Conservation (phyloP, 352 stramenopile species). For the Pythium periplocum region DNA sequence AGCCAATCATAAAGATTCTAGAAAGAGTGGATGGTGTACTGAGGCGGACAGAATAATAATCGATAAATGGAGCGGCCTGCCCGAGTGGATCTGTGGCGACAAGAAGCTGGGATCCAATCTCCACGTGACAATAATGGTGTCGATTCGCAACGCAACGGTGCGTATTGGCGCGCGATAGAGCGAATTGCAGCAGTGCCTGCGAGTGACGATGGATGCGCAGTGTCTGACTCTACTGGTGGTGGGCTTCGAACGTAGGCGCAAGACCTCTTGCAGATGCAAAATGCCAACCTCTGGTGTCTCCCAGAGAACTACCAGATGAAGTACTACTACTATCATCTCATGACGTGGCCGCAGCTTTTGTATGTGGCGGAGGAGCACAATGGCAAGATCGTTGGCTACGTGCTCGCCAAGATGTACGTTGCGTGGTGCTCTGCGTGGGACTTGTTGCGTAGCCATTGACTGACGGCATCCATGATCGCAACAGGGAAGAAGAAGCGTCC, state of each 20-base stretch:
- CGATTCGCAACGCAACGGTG: constrained; percentile 92
- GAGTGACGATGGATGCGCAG: background rate
- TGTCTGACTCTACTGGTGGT: no score
- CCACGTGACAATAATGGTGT: constrained; percentile 82
- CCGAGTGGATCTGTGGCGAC: constrained; percentile 10
- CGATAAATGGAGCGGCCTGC: background rate
- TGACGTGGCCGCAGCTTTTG: constrained; percentile 98
- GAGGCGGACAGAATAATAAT: constrained; percentile 12
- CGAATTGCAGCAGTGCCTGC: background rate
- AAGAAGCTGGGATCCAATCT: constrained; percentile 2
- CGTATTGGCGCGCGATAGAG: constrained; percentile 4
- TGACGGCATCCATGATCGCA: background rate
- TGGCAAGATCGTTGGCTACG: constrained; percentile 99
- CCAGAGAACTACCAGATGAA: constrained; percentile 99
- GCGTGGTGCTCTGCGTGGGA: background rate
- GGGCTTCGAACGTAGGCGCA: constrained; percentile 45
- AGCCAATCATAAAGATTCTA: no score
- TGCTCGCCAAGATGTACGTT: constrained; percentile 98
- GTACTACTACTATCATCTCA: constrained; percentile 99
- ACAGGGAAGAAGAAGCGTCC: constrained; percentile 24
- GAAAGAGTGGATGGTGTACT: constrained; percentile 6
- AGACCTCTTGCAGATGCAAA: constrained; percentile 99
- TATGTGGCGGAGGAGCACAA: constrained; percentile 98
- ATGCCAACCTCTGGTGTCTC: constrained; percentile 99
- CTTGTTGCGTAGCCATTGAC: constrained; percentile 4